Evolutionary conservation across 192 early-diverging fungal species (phyloP), one percentile per base, ranked within the genome.

Genomic region (Kappamyces sp.): DNA sequence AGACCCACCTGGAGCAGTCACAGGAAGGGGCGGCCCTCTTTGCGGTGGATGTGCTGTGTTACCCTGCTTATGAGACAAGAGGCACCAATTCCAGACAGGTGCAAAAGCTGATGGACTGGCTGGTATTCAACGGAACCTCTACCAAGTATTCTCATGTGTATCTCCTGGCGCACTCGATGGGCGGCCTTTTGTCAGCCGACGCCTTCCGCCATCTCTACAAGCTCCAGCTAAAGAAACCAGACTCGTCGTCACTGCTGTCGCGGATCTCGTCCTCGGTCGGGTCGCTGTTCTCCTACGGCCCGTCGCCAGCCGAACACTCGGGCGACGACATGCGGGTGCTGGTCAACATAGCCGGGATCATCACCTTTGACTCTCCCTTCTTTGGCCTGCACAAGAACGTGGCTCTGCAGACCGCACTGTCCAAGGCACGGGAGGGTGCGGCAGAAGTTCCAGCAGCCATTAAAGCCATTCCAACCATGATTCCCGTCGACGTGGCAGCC

Each of bases 301-400:
- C 55, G 31, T 44, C n/a, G 5, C 23, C 43, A n/a, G 58, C 54
- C 38, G 49, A 51, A 38, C 44, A 38, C 46, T 50, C 46, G 9
- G 49, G 62, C 15, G 63, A 63, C 40, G 66, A 65, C 44, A 46
- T 58, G 10, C 54, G 74, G 3, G 31, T 61, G 33, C 61, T 74
- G n/a, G 51, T 80, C 41, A 80, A 75, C 59, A 71, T 80, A 15
- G 53, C 61, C 5, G 75, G 67, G 3, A 74, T 80, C 38, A 48
- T 80, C 36, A 66, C 78, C 3, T 77, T 80, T 58, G 78, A 80
- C 42, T 80, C 78, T 0, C 78, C 78, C 3, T 80, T 80, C 49
- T 75, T 67, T 49, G 78, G 78, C 8, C 50, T 80, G 37, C 60
- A 64, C 51, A 51, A 71, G 7, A 72, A 58, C 32, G 72, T 72